Base-by-base conservation (phyloP, 1,139 yeast genomes). In the Candida tunisiensis region DNA sequence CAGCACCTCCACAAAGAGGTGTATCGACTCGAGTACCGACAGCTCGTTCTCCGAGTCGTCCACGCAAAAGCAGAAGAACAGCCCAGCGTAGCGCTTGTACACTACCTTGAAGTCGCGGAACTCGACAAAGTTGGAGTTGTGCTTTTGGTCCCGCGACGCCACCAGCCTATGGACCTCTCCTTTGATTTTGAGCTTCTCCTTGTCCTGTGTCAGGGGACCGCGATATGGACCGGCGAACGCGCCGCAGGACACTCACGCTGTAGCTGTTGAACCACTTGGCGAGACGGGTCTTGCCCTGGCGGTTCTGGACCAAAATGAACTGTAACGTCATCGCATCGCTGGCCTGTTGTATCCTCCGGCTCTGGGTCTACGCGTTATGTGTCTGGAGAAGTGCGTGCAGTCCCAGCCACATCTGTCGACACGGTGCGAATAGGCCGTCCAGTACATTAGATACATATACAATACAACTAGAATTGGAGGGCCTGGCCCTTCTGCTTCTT, bases 401-500 rank as follows among this genome's bases (percentile, higher is more conserved):
- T 9, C 19, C 8, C n/a, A 5, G n/a, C 19, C 9, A 4, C 4
- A 17, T 17, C 19, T 9, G 4, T 17, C n/a, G 9, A 14, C 11
- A 14, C 22, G 22, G 14, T 20, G 11, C 11, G 22, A 10, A 14
- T 10, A 6, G 11, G 8, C n/a, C 14, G 22, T 20, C 22, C n/a
- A 10, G 14, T 10, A 13, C n/a, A 20, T 20, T 20, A 20, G 22
- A 20, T 14, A 20, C 11, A 20, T 20, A 20, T 14, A 20, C 14
- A 12, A n/a, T 12, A 14, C 16, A 23, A 28, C 72, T 74, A 80
- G 65, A 80, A 80, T 72, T 80, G 93, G 63, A 80, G 73, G 62
- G 93, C 93, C 68, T 77, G 91, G 63, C 96, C 98, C 85, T 88
- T 88, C 72, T 88, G 96, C 73, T 88, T 91, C 82, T 80, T 88